Conservation (phyloP, 768 basidiomycete genomes). For the Amylocystis lapponica region DNA sequence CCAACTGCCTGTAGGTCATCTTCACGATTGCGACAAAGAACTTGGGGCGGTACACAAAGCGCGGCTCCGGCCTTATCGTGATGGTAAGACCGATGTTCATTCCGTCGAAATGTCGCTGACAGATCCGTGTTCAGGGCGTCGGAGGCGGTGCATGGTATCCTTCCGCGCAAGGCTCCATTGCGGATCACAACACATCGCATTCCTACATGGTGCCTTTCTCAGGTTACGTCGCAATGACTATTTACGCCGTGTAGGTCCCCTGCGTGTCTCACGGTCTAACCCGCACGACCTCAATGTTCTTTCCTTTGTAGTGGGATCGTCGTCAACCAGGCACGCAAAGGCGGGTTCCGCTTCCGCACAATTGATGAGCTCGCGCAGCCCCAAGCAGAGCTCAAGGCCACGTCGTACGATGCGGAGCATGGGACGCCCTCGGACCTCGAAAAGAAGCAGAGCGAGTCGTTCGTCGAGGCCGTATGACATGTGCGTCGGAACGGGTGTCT, state of each 20-base stretch:
- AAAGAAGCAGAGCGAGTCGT: constrained; percentile 15
- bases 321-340: constrained; percentile 41
- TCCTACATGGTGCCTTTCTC: constrained; percentile 59
- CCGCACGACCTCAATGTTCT: constrained; percentile 1
- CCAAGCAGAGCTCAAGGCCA: constrained; percentile 12
- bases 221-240: constrained; percentile 52
- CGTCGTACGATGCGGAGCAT: neutral
- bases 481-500: no score
- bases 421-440: constrained; percentile 9
- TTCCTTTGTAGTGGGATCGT: constrained; percentile 42
- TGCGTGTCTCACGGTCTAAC: constrained; percentile 1
- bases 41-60: constrained; percentile 53
- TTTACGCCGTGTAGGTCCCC: constrained; percentile 49
- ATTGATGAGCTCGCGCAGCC: constrained; percentile 34
- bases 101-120: neutral
- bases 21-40: constrained; percentile 65
- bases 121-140: constrained; percentile 36
- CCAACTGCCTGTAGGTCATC: constrained; percentile 34
- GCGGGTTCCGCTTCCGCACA: constrained; percentile 45
- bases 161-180: constrained; percentile 51
- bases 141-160: constrained; percentile 70
- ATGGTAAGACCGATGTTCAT: constrained; percentile 33
- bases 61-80: constrained; percentile 57
- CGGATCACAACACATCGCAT: constrained; percentile 43
- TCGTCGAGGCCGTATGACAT: constrained; percentile 9